Base-by-base conservation (phyloP, 177 flowering plant species). In the Vitis hybrid region DNA sequence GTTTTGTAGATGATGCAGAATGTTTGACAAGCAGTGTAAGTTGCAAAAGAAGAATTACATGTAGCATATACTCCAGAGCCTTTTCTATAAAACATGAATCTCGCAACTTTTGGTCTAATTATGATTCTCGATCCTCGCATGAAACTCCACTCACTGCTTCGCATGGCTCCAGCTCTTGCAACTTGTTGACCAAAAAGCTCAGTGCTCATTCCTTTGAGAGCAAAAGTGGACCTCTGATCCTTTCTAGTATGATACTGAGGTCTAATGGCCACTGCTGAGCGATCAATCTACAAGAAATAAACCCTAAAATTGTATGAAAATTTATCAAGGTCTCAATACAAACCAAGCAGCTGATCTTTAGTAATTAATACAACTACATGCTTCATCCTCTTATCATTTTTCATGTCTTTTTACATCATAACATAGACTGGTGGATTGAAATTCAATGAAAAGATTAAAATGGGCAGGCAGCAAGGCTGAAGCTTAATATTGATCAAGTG, bases 31-130 rank as follows among this genome's bases (percentile, higher is more conserved):
- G 53, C 3, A 51, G 14, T 32, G 55, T 12, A 64, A 65, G 21
- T 27, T 9, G 20, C 13, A 46, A 65, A 73, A 67, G 41, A 66
- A 35, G 17, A 61, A 58, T 87, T 88, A 93, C 98, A 91, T 75
- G 91, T 90, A 76, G 91, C 90, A 63, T 73, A 68, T 18, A 87
- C 75, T 73, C 60, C 64, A n/a, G 51, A 73, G 63, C 70, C 18
- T 74, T 78, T 85, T 56, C 82, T 69, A 62, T 54, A 3, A 24
- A 20, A 66, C 61, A 53, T 18, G 18, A 61, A 27, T 64, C 58
- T 80, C 61, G 69, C 58, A 64, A 76, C 71, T 67, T 77, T 83
- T 50, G 88, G 83, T 67, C 58, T 81, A 50, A 72, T 20, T 24
- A 62, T 20, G 54, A 80, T 35, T 80, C 69, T 84, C 63, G 89